Percentiles rank a stretch among this genome's conserved stretches.
phyloP scores from a whole-genome alignment of 129 eudicot species.

The Tagetes patula region DNA sequence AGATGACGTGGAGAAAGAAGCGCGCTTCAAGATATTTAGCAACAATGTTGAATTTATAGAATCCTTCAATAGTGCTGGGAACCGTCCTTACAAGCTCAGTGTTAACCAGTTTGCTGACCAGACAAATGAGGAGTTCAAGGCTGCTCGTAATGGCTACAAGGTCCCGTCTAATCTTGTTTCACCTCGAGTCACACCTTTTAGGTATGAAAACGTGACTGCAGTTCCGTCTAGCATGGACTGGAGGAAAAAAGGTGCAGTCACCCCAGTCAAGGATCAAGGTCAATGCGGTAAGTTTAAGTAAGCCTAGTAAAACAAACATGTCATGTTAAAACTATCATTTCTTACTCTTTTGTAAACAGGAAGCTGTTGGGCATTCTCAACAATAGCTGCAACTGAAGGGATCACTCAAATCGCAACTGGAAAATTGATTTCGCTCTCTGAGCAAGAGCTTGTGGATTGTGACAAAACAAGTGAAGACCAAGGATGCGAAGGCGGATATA shows the following conservation, averaged over 20 bases:
- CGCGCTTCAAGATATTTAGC: constrained; percentile 33
- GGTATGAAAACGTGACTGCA: constrained; percentile 68
- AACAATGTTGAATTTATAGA: constrained; percentile 36
- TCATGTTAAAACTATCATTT: neutral
- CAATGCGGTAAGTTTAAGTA: constrained; percentile 24
- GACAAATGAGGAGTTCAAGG: constrained; percentile 44
- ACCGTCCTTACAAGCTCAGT: constrained; percentile 32
- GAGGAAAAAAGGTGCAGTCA: constrained; percentile 29
- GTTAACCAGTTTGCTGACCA: constrained; percentile 48
- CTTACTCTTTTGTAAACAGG: constrained; percentile 36
- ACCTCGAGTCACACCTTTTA: constrained; percentile 39
- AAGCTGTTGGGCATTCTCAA: constrained; percentile 91
- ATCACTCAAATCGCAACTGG: constrained; percentile 63
- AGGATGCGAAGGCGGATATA: constrained; percentile 78
- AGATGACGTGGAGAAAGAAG: constrained; percentile 36
- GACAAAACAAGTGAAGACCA: constrained; percentile 51
- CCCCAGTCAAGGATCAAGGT: constrained; percentile 32
- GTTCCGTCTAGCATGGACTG: constrained; percentile 30
- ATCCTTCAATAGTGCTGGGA: constrained; percentile 33
- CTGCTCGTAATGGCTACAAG: constrained; percentile 44
- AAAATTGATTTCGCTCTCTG: constrained; percentile 61
- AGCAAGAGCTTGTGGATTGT: constrained; percentile 79
- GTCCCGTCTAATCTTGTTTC: constrained; percentile 4
- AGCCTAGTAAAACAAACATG: neutral
- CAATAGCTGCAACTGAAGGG: constrained; percentile 71